These are phyloP conservation scores for Lantana camara DNA, from an alignment of 257 asterid genomes.

Conservation along the genomic window DNA sequence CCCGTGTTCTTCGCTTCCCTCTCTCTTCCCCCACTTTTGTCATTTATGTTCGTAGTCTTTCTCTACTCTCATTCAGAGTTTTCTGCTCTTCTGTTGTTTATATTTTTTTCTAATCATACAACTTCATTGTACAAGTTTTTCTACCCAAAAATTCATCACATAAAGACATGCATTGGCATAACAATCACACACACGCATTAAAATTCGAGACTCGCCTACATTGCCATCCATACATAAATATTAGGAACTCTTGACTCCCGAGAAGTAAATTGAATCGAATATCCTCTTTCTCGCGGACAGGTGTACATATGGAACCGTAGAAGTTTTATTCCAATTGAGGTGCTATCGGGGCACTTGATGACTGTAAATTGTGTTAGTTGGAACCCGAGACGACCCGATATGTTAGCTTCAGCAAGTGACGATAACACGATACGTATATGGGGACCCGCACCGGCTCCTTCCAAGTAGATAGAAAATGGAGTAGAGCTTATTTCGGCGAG, in stretches of 20 bases:
- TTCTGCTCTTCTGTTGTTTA: too few relatives aligned
- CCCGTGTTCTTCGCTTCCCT: too few relatives aligned
- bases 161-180: too few relatives aligned
- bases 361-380: conserved; percentile 93
- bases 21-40: too few relatives aligned
- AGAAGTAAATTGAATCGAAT: conserved; percentile 1
- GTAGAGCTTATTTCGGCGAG: conserved; percentile 7
- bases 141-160: too few relatives aligned
- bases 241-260: neutral
- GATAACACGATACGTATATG: conserved; percentile 89
- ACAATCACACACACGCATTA: too few relatives aligned
- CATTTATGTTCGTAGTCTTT: too few relatives aligned
- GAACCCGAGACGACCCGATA: conserved; percentile 70
- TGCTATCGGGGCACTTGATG: conserved; percentile 72
- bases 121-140: too few relatives aligned
- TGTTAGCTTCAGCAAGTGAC: conserved; percentile 94
- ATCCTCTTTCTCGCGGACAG: conserved; percentile 39
- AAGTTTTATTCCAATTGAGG: conserved; percentile 62
- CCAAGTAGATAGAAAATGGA: conserved; percentile 28
- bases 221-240: neutral
- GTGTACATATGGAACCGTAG: conserved; percentile 83
- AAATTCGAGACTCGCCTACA: too few relatives aligned
- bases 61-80: too few relatives aligned
- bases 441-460: conserved; percentile 76
- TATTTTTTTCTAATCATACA: too few relatives aligned